Evolutionary conservation across 2,329 filamentous ascomycete genomes (phyloP).

Genomic region (Diaporthe citriasiana): DNA sequence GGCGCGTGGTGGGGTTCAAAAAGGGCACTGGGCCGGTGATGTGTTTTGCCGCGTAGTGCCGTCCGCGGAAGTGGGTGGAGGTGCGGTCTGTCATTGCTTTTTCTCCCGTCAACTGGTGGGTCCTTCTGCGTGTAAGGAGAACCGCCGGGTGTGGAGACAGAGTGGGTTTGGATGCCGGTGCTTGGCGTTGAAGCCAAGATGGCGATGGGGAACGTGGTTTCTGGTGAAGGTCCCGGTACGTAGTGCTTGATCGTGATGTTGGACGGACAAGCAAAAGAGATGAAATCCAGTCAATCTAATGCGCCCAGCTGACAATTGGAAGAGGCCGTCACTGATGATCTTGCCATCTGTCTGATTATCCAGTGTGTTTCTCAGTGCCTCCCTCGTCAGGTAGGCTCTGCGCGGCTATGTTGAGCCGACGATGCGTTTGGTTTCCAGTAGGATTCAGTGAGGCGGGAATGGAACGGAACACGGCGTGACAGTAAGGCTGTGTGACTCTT

Average conservation of each 20-base stretch:
- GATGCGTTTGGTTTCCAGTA: not conserved
- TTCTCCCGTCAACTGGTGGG: no score
- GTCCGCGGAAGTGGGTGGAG: conserved; percentile 37
- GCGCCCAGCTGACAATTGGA: not conserved
- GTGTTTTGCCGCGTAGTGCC: conserved; percentile 42
- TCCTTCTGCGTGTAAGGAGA: not conserved
- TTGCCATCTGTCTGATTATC: not conserved
- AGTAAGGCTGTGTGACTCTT: no score
- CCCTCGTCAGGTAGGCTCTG: not conserved
- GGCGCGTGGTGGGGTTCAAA: conserved; percentile 47
- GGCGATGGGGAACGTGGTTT: not conserved
- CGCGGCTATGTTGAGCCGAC: not conserved
- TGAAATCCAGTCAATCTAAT: not conserved
- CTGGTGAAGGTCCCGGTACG: not conserved
- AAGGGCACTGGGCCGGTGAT: conserved; percentile 44
- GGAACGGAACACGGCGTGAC: not conserved
- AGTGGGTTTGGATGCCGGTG: not conserved
- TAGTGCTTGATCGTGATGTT: not conserved
- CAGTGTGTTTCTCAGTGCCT: not conserved
- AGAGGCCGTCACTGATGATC: not conserved
- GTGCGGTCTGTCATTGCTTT: conserved; percentile 39
- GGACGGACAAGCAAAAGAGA: not conserved
- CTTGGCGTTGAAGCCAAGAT: conserved; percentile 34
- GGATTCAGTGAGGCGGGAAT: not conserved
- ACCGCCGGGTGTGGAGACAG: not conserved